phyloP scores from a whole-genome alignment of 1,139 yeast species.

The Sugiyamaella paludigena region DNA sequence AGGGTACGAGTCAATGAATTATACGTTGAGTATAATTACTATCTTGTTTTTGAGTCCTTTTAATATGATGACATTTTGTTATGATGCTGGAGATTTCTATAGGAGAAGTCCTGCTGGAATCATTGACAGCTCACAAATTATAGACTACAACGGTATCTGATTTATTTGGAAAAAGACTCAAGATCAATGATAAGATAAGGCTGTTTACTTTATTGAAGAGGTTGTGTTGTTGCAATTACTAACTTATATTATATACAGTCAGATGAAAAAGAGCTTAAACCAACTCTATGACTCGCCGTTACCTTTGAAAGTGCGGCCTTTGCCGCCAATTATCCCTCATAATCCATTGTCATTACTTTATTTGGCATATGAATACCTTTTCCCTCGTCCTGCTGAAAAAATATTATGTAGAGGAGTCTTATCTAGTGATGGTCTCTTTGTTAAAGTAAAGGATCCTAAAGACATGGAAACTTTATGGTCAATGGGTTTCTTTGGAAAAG shows the following conservation, averaged over 20 bases:
- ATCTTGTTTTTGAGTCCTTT: background rate
- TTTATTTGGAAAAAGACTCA: constrained; percentile 31
- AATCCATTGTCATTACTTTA: constrained; percentile 38
- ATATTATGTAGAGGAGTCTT: constrained; percentile 26
- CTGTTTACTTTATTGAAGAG: background rate
- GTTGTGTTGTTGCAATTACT: background rate
- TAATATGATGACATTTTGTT: constrained; percentile 8
- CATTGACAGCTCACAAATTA: constrained; percentile 35
- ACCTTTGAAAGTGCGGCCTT: constrained; percentile 46
- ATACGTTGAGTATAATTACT: too few relatives aligned
- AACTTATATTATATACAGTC: constrained; percentile 2
- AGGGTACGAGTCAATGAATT: too few relatives aligned
- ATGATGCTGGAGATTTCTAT: constrained; percentile 20
- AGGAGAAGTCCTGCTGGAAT: constrained; percentile 20
- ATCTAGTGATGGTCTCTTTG: constrained; percentile 43
- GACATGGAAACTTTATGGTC: constrained; percentile 70
- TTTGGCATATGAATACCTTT: constrained; percentile 35
- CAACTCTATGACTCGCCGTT: constrained; percentile 42
- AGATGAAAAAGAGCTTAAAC: constrained; percentile 33
- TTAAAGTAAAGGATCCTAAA: constrained; percentile 39
- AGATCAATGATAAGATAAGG: background rate
- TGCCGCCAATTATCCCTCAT: constrained; percentile 40
- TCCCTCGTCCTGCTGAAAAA: constrained; percentile 38
- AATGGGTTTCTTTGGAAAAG: constrained; percentile 93
- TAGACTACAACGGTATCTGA: constrained; percentile 99